Evolutionary conservation across 495 filamentous ascomycete species (phyloP), one percentile per base, ranked within the genome.

Genomic region (Penicillium daleae): DNA sequence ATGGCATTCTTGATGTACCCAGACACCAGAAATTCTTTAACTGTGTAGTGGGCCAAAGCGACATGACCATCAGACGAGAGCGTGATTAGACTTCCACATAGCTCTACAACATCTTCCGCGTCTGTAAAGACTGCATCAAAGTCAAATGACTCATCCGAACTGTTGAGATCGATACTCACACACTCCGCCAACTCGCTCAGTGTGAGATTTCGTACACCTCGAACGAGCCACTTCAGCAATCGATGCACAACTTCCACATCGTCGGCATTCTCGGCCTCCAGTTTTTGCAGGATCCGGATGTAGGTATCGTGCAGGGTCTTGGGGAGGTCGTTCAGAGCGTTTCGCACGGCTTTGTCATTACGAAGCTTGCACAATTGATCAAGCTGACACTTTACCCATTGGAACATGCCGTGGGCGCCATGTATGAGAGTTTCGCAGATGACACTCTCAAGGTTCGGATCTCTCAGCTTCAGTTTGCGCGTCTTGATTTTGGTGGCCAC

Each of bases 41-140:
- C 42, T 9, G 42, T 46, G 42, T 46, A 46, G 4, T 46, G 42
- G 21, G 42, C 42, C 42, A 46, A 46, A 46, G 42, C 42, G 9
- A 46, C 42, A 46, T 46, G 42, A 12, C 42, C 42, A 21, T 46
- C 42, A 13, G 42, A 24, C 21, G 42, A 46, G 21, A 46, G 19
- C 22, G 42, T 46, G 19, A 46, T 46, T 21, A 46, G 7, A 22
- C 42, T 46, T 46, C 42, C 42, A 13, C 42, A 46, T 1, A 46
- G 42, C 42, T 46, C 42, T 3, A 46, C 42, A 21, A 46, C 42
- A 46, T 46, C 21, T 22, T 46, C 42, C 21, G 42, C 42, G 9
- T 46, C 42, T 24, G 42, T 46, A 12, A 46, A 46, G 24, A 46
- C 42, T 12, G 42, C 42, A 46, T 46, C 42, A 24, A 46, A 46